Percentiles rank a stretch among this genome's conserved stretches.
These are phyloP conservation scores for Ceratocystis smalleyi DNA, from an alignment of 2,329 filamentous ascomycete genomes.

Conservation along the genomic window DNA sequence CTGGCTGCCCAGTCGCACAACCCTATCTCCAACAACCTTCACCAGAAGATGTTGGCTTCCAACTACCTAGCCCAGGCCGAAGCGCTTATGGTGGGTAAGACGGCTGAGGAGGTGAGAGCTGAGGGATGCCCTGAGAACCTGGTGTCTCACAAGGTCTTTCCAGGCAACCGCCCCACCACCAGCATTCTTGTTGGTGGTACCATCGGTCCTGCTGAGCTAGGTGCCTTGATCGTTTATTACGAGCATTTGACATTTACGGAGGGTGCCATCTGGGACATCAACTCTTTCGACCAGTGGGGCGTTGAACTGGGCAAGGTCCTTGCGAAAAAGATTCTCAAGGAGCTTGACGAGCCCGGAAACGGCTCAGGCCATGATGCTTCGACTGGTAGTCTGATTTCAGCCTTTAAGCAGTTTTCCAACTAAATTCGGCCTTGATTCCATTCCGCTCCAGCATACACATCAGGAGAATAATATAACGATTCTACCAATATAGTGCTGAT, in stretches of 20 bases:
- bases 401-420: slow-evolving; percentile 64
- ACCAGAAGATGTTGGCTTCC: slow-evolving; percentile 90
- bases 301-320: slow-evolving; percentile 94
- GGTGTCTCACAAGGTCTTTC: slow-evolving; percentile 97
- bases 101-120: slow-evolving; percentile 58
- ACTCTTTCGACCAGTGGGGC: slow-evolving; percentile 99
- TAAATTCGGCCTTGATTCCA: slow-evolving; percentile 23
- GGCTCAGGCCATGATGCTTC: slow-evolving; percentile 66
- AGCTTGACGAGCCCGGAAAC: slow-evolving; percentile 66
- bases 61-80: slow-evolving; percentile 86
- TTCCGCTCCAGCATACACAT: neutral
- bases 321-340: slow-evolving; percentile 76
- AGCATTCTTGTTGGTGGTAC: slow-evolving; percentile 77
- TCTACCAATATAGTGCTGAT: too few relatives aligned
- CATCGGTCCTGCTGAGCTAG: slow-evolving; percentile 87
- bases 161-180: slow-evolving; percentile 92
- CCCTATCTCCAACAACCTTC: slow-evolving; percentile 76
- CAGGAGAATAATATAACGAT: neutral
- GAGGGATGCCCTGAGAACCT: slow-evolving; percentile 60
- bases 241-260: slow-evolving; percentile 97
- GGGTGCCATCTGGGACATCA: slow-evolving; percentile 98
- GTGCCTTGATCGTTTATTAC: slow-evolving; percentile 95
- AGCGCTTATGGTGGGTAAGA: slow-evolving; percentile 83
- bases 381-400: slow-evolving; percentile 76
- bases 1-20: slow-evolving; percentile 94